Evolutionary conservation across 768 basidiomycete genomes (phyloP).

Genomic region (Mycena sanguinolenta): DNA sequence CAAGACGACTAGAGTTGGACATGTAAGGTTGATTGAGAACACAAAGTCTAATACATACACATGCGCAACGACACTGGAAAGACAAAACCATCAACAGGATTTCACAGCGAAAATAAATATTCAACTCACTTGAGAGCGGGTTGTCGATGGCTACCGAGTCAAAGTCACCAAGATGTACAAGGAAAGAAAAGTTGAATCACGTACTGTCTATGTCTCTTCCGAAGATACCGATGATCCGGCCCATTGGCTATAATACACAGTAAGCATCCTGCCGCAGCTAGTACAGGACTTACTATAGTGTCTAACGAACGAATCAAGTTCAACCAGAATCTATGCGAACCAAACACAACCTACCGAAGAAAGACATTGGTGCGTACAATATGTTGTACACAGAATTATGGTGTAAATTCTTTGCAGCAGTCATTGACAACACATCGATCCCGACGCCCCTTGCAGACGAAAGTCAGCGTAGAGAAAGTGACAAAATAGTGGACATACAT

Average conservation of each 20-base stretch:
- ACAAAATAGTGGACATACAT: conserved; percentile 53
- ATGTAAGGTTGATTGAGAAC: conserved; percentile 6
- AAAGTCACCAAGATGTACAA: conserved; percentile 4
- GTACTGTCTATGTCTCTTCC: conserved; percentile 77
- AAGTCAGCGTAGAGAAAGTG: neutral
- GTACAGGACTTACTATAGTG: conserved; percentile 21
- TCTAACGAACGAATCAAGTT: conserved; percentile 11
- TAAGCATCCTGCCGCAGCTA: neutral
- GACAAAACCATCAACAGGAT: conserved; percentile 2
- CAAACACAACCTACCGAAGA: conserved; percentile 69
- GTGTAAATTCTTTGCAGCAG: conserved; percentile 75
- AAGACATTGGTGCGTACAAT: conserved; percentile 81
- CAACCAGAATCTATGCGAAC: neutral
- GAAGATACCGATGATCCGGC: conserved; percentile 72
- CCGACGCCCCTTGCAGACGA: conserved; percentile 56
- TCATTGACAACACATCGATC: conserved; percentile 69
- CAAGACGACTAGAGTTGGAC: conserved; percentile 55
- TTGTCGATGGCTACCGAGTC: conserved; percentile 66
- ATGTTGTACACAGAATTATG: conserved; percentile 66
- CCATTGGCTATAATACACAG: conserved; percentile 66
- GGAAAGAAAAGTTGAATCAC: conserved; percentile 22
- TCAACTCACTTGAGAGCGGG: conserved; percentile 63
- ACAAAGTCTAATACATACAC: conserved; percentile 52
- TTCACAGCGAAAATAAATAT: neutral
- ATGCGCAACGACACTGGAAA: conserved; percentile 67